Evolutionary conservation across 768 basidiomycete species (phyloP), one percentile per base, ranked within the genome.

Genomic region (Lentinula edodes): DNA sequence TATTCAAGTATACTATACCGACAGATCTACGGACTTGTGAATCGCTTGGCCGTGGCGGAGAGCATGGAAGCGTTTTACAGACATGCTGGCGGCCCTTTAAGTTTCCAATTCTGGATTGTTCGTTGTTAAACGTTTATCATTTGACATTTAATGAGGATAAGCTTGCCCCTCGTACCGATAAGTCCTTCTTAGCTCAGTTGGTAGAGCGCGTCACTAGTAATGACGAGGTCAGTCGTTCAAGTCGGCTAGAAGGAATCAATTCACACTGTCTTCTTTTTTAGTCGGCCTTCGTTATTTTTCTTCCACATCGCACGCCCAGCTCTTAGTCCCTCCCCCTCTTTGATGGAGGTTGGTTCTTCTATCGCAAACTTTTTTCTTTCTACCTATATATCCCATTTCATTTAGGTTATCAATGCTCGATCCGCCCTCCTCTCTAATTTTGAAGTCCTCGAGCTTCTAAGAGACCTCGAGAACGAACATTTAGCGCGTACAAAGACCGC

Each of bases 371-470:
- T 41, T 36, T 28, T 28, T 2, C 1, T 28, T 28, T 28, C 28
- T 28, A 28, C 28, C 28, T 28, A 28, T 4, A 28, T 3, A 28
- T 2, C 28, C 28, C 3, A 3, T 3, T 28, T 28, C 28, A 28
- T 28, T 35, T 60, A 92, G 89, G 83, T 91, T 28, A 67, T 92
- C 61, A 85, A 89, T 63, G 69, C 86, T 10, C 83, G 90, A 56
- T 78, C 90, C 15, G 86, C 91, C n/a, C 84, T 96, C 58, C 82
- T 98, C 15, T 90, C 93, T 36, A 96, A 97, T 73, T 85, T 80
- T 67, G 95, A 98, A 72, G 94, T 97, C 62, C 77, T 95, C 51
- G 68, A 80, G 16, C 82, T 95, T 58, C 82, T 97, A 56, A 83
- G 85, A 34, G 84, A 89, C 60, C 87, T 92, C 43, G 90, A 94